phyloP scores from a whole-genome alignment of 2,329 filamentous ascomycete species.

The Stagonosporopsis vannaccii region DNA sequence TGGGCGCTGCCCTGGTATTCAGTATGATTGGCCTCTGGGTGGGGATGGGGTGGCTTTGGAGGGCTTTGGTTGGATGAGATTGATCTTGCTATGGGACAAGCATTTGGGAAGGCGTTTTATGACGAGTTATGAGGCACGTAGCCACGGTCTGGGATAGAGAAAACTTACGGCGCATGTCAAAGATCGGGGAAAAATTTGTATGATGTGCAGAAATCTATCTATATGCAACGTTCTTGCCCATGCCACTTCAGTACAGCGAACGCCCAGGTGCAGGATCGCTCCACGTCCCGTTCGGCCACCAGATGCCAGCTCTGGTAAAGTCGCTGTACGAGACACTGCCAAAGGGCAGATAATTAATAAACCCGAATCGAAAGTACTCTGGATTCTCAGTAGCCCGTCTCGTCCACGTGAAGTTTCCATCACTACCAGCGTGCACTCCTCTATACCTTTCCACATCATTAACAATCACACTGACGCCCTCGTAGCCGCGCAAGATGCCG shows the following conservation, averaged over 20 bases:
- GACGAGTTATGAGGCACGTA: conserved; percentile 4
- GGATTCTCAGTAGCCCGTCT: conserved; percentile 50
- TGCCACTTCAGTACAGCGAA: conserved; percentile 7
- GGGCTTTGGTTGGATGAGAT: conserved; percentile 3
- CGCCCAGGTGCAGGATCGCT: conserved; percentile 17
- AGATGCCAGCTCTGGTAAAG: conserved; percentile 44
- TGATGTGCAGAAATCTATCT: background rate
- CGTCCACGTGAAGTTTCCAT: conserved; percentile 64
- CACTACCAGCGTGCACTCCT: conserved; percentile 62
- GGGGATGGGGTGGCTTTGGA: conserved; percentile 32
- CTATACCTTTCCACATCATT: conserved; percentile 85
- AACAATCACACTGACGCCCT: conserved; percentile 82
- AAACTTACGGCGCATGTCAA: background rate
- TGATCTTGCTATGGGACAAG: too few species aligned
- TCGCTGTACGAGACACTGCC: conserved; percentile 41
- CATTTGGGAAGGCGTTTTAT: background rate
- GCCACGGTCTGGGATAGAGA: background rate
- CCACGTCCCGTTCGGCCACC: conserved; percentile 44
- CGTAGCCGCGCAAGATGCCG: conserved; percentile 59
- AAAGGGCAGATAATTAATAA: conserved; percentile 42
- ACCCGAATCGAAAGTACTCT: conserved; percentile 48
- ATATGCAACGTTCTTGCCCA: background rate
- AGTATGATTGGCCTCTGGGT: conserved; percentile 26
- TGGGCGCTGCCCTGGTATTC: conserved; percentile 50
- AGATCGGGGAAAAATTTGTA: background rate